These are phyloP conservation scores for Syncephalastrum sp. DNA, from an alignment of 371 early-diverging fungal genomes.

Conservation along the genomic window DNA sequence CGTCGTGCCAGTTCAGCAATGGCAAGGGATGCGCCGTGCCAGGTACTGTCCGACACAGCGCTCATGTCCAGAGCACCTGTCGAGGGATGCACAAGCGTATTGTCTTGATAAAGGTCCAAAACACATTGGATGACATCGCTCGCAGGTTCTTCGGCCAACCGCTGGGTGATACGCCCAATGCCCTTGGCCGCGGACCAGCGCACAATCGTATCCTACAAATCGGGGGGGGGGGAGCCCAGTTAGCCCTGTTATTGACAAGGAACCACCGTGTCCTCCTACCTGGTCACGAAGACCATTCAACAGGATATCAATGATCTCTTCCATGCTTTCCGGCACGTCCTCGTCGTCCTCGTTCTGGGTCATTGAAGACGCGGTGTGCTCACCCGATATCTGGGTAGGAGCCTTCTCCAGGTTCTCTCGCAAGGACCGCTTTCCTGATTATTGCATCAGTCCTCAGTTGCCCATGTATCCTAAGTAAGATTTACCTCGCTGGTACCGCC, in stretches of 20 bases:
- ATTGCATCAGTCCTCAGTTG: neutral
- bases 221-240: neutral
- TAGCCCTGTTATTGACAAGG: neutral
- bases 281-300: slow-evolving; percentile 81
- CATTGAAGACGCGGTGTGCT: slow-evolving; percentile 9
- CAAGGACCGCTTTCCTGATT: slow-evolving; percentile 45
- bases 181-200: slow-evolving; percentile 97
- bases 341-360: slow-evolving; percentile 42
- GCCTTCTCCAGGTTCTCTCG: slow-evolving; percentile 40
- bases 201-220: slow-evolving; percentile 82
- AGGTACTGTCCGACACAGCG: slow-evolving; percentile 84
- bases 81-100: slow-evolving; percentile 40
- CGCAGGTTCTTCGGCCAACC: slow-evolving; percentile 78
- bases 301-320: slow-evolving; percentile 76
- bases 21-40: slow-evolving; percentile 95
- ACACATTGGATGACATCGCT: slow-evolving; percentile 80
- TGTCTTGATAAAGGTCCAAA: slow-evolving; percentile 72
- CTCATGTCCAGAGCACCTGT: slow-evolving; percentile 62
- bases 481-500: slow-evolving; percentile 74
- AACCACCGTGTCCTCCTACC: slow-evolving; percentile 27
- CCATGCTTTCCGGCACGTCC: slow-evolving; percentile 71
- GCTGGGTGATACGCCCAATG: slow-evolving; percentile 80
- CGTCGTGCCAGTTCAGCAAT: slow-evolving; percentile 90
- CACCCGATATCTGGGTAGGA: neutral
- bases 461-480: neutral